Percentiles rank a stretch among this genome's conserved stretches.
Conservation (phyloP, 306 rosid species). For the Quercus aquifolioides region DNA sequence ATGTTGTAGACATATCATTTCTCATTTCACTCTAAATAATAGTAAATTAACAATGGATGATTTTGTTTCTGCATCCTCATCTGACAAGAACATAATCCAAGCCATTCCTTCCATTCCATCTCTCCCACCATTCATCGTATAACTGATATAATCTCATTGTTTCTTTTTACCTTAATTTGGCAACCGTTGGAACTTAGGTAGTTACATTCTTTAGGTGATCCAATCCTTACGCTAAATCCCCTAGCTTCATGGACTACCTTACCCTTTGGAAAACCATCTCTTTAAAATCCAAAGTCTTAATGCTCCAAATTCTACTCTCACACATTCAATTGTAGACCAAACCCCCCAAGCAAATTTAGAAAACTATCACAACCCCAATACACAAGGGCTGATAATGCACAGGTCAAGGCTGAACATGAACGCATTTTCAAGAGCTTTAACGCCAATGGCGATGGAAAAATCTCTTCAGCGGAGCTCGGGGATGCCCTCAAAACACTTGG, state of each 20-base stretch:
- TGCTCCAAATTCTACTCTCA: slow-evolving; percentile 6
- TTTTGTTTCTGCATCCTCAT: too few species aligned
- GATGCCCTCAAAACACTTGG: slow-evolving; percentile 62
- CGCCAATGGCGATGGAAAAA: slow-evolving; percentile 62
- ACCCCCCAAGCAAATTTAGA: slow-evolving; percentile 3
- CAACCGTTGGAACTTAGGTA: slow-evolving; percentile 9
- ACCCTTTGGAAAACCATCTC: not conserved
- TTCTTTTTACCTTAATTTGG: slow-evolving; percentile 5
- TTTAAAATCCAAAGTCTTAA: slow-evolving; percentile 23
- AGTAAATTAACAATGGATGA: too few species aligned
- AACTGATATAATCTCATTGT: not conserved
- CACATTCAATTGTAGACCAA: slow-evolving; percentile 16
- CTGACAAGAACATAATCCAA: too few species aligned
- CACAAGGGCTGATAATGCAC: slow-evolving; percentile 28
- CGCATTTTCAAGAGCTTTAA: slow-evolving; percentile 68
- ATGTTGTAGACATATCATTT: too few species aligned
- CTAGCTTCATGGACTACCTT: slow-evolving; percentile 46
- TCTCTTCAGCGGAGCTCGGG: slow-evolving; percentile 68
- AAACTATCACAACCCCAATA: not conserved
- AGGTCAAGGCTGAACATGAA: slow-evolving; percentile 49
- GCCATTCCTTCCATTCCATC: too few species aligned
- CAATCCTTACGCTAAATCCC: not conserved
- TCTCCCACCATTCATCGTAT: too few species aligned
- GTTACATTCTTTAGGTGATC: slow-evolving; percentile 20
- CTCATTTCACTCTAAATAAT: too few species aligned